Evolutionary conservation across 768 basidiomycete genomes (phyloP).

Genomic region (Lactarius tabidus): DNA sequence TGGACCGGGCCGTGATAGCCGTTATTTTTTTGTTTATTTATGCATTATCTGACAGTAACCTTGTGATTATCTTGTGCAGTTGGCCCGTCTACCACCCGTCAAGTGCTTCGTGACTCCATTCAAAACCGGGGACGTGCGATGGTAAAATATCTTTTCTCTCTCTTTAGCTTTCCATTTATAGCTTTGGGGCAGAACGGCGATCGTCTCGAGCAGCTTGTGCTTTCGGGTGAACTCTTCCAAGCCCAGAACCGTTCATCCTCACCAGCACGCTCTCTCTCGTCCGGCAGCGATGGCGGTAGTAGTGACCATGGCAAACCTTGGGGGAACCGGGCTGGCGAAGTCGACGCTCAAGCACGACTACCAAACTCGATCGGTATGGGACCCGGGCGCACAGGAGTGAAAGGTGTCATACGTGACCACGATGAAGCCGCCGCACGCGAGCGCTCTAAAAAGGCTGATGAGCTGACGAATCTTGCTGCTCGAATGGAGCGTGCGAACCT

Average conservation of each 20-base stretch:
- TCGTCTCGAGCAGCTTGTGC: conserved; percentile 59
- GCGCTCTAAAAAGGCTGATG: conserved; percentile 48
- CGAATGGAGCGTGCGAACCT: conserved; percentile 64
- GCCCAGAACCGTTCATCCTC: conserved; percentile 51
- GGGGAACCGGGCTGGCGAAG: conserved; percentile 29
- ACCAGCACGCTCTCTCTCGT: conserved; percentile 57
- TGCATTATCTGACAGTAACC: background rate
- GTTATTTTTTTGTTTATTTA: background rate
- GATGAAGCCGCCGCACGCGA: conserved; percentile 60
- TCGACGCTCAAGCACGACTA: conserved; percentile 39
- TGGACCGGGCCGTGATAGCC: conserved; percentile 6
- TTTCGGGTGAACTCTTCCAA: conserved; percentile 74
- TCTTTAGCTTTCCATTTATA: background rate
- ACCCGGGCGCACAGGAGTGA: conserved; percentile 82
- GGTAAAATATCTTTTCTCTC: background rate
- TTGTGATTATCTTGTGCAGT: background rate
- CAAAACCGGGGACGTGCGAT: background rate
- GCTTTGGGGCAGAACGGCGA: conserved; percentile 22
- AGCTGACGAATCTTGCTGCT: conserved; percentile 48
- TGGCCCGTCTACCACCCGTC: no score
- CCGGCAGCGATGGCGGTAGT: conserved; percentile 48
- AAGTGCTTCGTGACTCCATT: background rate
- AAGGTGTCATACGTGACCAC: conserved; percentile 81
- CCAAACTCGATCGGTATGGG: conserved; percentile 77
- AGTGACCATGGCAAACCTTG: conserved; percentile 46